phyloP scores from a whole-genome alignment of 257 asterid species.

The Haberlea rhodopensis region DNA sequence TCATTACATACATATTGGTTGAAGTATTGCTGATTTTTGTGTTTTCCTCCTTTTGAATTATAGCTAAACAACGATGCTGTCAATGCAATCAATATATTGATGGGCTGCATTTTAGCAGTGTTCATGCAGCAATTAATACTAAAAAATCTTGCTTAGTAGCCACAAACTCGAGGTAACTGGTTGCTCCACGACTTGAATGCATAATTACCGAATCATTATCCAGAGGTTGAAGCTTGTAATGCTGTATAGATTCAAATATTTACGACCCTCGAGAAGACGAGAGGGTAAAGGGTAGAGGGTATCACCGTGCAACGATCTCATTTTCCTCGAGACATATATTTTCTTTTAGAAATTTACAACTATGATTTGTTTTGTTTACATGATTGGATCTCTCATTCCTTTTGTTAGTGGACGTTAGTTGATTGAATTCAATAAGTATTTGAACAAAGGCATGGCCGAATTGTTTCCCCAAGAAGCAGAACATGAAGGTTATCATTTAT shows the following conservation, averaged over 20 bases:
- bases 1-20: not conserved
- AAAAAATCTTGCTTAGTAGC: conserved; percentile 22
- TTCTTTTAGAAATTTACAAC: not conserved
- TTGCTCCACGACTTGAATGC: conserved; percentile 25
- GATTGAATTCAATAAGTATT: not conserved
- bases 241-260: not conserved
- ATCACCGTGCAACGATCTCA: not conserved
- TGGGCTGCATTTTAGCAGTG: conserved; percentile 83
- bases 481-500: not conserved
- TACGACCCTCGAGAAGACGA: not conserved
- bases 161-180: conserved; percentile 1
- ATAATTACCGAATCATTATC: not conserved
- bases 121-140: conserved; percentile 52
- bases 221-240: not conserved
- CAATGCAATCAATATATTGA: conserved; percentile 74
- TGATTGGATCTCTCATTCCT: not conserved
- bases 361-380: too few species aligned
- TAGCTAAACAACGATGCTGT: conserved; percentile 85
- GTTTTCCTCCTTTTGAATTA: conserved; percentile 5
- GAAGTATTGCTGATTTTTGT: not conserved
- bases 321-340: not conserved
- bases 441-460: not conserved
- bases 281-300: not conserved
- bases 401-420: not conserved
- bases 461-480: not conserved